These are phyloP conservation scores for Dactylellina sp. DNA, from an alignment of 2,329 filamentous ascomycete species.

Conservation along the genomic window DNA sequence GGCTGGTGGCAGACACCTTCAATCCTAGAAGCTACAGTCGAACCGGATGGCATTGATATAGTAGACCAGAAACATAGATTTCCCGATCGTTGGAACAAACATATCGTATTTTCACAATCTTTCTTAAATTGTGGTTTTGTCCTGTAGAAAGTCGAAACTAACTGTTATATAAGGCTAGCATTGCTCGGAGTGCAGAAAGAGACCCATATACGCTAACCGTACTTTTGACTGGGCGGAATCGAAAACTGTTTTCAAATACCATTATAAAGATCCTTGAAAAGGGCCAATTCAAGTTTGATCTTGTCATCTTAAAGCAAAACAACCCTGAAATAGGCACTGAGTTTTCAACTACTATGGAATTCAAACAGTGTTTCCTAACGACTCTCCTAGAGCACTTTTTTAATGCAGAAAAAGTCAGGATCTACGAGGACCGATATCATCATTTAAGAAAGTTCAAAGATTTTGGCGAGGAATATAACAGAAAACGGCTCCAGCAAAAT, in stretches of 20 bases:
- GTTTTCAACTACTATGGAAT: constrained; percentile 85
- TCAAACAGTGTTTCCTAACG: constrained; percentile 87
- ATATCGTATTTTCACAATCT: constrained; percentile 29
- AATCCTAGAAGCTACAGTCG: constrained; percentile 48
- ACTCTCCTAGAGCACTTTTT: constrained; percentile 86
- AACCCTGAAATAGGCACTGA: constrained; percentile 62
- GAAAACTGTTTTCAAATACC: constrained; percentile 44
- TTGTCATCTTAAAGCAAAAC: constrained; percentile 45
- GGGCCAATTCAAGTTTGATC: constrained; percentile 34
- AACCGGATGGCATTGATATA: neutral
- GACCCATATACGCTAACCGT: constrained; percentile 36
- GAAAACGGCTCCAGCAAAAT: constrained; percentile 65
- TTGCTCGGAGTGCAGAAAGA: constrained; percentile 14
- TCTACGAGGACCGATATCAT: constrained; percentile 75
- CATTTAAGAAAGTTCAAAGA: constrained; percentile 85
- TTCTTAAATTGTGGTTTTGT: neutral
- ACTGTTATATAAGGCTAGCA: constrained; percentile 12
- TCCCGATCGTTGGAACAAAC: constrained; percentile 40
- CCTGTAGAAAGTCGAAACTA: neutral
- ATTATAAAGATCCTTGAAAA: constrained; percentile 26
- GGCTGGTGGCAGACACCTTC: constrained; percentile 56
- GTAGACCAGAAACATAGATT: neutral
- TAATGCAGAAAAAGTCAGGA: constrained; percentile 69
- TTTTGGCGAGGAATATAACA: constrained; percentile 84
- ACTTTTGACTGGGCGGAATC: constrained; percentile 41